Evolutionary conservation across 352 stramenopile genomes (phyloP).

Genomic region (Phytophthora pluvialis): DNA sequence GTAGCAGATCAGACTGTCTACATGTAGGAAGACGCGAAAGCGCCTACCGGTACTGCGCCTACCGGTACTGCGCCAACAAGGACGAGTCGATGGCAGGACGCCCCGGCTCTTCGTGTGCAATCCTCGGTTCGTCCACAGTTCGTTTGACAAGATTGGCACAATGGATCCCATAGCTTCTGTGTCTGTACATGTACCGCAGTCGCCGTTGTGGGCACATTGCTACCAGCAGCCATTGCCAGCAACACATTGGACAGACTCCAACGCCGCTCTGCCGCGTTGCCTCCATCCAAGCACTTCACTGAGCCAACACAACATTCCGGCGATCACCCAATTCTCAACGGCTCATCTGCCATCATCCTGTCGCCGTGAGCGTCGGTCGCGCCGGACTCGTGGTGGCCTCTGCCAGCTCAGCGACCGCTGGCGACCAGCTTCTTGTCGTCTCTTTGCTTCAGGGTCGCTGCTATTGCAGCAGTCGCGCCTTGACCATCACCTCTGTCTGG

Average conservation of each 20-base stretch:
- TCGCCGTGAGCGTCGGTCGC: slow-evolving; percentile 11
- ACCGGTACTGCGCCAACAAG: too few species aligned
- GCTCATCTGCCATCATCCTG: slow-evolving; percentile 21
- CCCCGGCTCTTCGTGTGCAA: slow-evolving; percentile 7
- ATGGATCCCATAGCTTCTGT: neutral
- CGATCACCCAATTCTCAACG: slow-evolving; percentile 22
- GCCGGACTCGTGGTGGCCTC: slow-evolving; percentile 1
- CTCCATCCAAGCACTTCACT: neutral
- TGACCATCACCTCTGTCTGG: neutral
- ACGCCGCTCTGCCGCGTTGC: slow-evolving; percentile 2
- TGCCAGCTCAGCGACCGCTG: slow-evolving; percentile 7
- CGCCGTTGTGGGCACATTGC: neutral
- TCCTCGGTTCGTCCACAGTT: slow-evolving; percentile 12
- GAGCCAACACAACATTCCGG: slow-evolving; percentile 3
- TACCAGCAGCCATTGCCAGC: neutral
- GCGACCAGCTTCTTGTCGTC: neutral
- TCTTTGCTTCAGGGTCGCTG: neutral
- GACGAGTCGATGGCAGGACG: neutral
- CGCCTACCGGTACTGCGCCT: too few species aligned
- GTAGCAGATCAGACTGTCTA: neutral
- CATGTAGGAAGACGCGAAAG: slow-evolving; percentile 15
- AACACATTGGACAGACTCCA: neutral
- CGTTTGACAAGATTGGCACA: slow-evolving; percentile 20
- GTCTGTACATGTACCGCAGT: neutral
- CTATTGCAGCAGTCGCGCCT: slow-evolving; percentile 21